These are phyloP conservation scores for Phytophthora pseudosyringae DNA, from an alignment of 352 stramenopile species.

Conservation along the genomic window DNA sequence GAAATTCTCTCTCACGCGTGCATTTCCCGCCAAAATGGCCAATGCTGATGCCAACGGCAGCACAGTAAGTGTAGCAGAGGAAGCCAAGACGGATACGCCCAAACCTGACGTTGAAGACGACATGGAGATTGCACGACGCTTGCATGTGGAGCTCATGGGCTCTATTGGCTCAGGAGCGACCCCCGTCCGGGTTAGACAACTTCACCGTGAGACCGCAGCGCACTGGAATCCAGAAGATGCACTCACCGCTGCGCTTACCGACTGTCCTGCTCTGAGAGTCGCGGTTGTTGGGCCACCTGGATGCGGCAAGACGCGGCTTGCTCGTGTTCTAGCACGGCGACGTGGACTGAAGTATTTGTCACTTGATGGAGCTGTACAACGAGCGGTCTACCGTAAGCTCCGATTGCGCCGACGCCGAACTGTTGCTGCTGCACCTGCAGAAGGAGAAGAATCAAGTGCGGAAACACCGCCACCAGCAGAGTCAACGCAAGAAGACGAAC, in stretches of 20 bases:
- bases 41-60: constrained; percentile 7
- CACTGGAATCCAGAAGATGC: constrained; percentile 58
- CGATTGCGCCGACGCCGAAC: constrained; percentile 13
- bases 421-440: neutral
- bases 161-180: constrained; percentile 32
- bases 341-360: constrained; percentile 63
- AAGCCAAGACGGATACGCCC: constrained; percentile 7
- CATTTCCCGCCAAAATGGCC: constrained; percentile 45
- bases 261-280: constrained; percentile 54
- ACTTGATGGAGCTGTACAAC: constrained; percentile 44
- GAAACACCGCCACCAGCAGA: constrained; percentile 9
- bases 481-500: constrained; percentile 12
- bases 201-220: constrained; percentile 26
- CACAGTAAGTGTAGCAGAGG: constrained; percentile 3
- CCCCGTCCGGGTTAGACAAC: constrained; percentile 21
- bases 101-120: constrained; percentile 16
- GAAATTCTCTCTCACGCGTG: constrained; percentile 72
- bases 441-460: constrained; percentile 10
- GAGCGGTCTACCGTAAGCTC: constrained; percentile 43
- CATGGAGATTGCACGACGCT: constrained; percentile 12
- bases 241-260: constrained; percentile 37
- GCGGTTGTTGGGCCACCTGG: constrained; percentile 65
- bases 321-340: constrained; percentile 47
- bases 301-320: constrained; percentile 62
- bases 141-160: constrained; percentile 31